Percentiles rank a stretch among this genome's conserved stretches.
These are phyloP conservation scores for Plasmodium knowlesi DNA, from an alignment of 169 alveolate species.

Conservation along the genomic window DNA sequence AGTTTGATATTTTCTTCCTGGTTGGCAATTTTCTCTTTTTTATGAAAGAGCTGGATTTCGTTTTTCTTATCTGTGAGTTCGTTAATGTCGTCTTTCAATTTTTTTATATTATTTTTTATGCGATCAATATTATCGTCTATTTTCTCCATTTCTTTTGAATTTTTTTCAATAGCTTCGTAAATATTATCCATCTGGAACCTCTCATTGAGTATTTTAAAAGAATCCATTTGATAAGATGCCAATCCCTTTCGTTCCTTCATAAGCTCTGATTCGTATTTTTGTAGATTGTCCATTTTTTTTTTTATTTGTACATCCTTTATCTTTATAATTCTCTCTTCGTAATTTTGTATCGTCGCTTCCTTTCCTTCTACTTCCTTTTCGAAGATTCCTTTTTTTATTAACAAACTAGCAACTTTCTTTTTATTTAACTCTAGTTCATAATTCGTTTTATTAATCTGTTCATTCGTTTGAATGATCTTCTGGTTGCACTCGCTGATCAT, in stretches of 20 bases:
- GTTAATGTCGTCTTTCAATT: conserved; percentile 52
- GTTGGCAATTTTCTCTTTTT: background rate
- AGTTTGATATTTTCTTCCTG: conserved; percentile 15
- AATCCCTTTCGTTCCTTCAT: conserved; percentile 44
- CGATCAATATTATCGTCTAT: conserved; percentile 26
- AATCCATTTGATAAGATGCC: conserved; percentile 17
- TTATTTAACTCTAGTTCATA: conserved; percentile 40
- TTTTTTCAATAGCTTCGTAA: conserved; percentile 25
- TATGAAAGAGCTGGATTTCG: background rate
- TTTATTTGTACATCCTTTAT: conserved; percentile 25
- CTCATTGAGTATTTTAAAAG: conserved; percentile 15
- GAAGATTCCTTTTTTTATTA: conserved; percentile 24
- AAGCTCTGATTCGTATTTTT: conserved; percentile 10
- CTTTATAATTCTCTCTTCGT: conserved; percentile 27
- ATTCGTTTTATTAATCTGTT: conserved; percentile 4
- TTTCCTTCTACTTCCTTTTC: conserved; percentile 52
- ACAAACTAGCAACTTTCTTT: conserved; percentile 21
- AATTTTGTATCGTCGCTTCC: background rate
- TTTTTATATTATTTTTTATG: conserved; percentile 56
- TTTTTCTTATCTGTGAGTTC: conserved; percentile 45
- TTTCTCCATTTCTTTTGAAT: conserved; percentile 22
- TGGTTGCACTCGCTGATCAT: conserved; percentile 2
- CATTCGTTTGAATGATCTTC: conserved; percentile 40
- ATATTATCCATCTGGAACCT: conserved; percentile 29
- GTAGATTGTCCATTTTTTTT: conserved; percentile 15